Base-by-base conservation (phyloP, 305 asterid species). In the Nicotiana rustica region DNA sequence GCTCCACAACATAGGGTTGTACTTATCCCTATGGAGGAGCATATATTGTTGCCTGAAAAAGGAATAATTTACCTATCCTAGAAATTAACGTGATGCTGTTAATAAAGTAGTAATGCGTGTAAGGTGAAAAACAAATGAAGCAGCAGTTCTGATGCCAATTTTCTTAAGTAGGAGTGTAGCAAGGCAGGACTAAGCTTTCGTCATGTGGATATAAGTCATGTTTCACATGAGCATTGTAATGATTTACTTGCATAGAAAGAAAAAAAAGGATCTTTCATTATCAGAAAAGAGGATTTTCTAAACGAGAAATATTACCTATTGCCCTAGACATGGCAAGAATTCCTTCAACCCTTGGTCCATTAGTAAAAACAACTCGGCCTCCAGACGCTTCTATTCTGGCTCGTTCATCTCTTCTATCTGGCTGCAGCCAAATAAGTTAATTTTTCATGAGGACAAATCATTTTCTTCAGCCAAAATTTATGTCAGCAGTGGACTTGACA, bases 261-360 rank as follows among this genome's bases (percentile, higher is more conserved):
- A 41, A 41, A 41, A 2, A 41, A 0, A 41, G 49, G 12, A 41
- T 41, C 12, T 7, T 41, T 41, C 49, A 41, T 41, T 41, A 41
- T 41, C 49, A 41, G 49, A 69, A n/a, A 5, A 3, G 5, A 33
- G 4, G 31, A 2, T 0, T 41, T 69, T 8, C 4, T n/a, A 19
- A 68, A 36, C 25, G 56, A 89, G 49, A 70, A 67, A 88, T 9
- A 67, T 88, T 92, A 36, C 93, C 95, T 77, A 91, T 87, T 31
- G 97, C 90, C 35, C 95, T 88, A 61, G 95, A 83, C 93, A 90
- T 89, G 0, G 94, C 91, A 21, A 92, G 82, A 68, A 92, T 44
- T 10, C 97, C 94, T 82, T 85, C 80, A 82, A 92, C 92, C 5
- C 95, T 83, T 5, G 86, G 65, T 8, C 85, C 87, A 21, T 80